These are phyloP conservation scores for Phytopythium montanum DNA, from an alignment of 352 stramenopile genomes.

Conservation along the genomic window DNA sequence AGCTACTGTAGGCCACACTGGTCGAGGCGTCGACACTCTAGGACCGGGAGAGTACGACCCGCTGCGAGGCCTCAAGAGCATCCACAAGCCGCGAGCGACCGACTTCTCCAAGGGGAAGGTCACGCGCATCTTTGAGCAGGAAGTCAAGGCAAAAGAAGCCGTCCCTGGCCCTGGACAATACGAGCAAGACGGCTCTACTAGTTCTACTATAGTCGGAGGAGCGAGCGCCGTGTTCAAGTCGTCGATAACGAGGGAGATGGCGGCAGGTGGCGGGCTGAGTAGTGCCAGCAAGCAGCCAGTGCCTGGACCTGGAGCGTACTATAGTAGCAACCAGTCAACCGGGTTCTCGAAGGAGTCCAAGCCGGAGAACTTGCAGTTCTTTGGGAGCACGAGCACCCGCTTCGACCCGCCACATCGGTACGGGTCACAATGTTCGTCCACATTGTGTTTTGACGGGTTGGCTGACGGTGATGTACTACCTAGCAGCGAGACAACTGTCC, in stretches of 20 bases:
- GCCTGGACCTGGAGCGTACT: conserved; percentile 65
- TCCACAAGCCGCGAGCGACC: conserved; percentile 55
- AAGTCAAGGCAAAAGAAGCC: conserved; percentile 49
- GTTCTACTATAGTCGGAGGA: conserved; percentile 8
- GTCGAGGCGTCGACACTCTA: conserved; percentile 49
- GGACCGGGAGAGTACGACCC: conserved; percentile 75
- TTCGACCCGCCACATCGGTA: conserved; percentile 48
- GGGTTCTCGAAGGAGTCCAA: conserved; percentile 41
- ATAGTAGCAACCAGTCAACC: conserved; percentile 30
- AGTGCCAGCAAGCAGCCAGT: conserved; percentile 31
- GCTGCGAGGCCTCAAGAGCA: conserved; percentile 55
- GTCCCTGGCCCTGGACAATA: conserved; percentile 69
- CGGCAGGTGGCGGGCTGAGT: conserved; percentile 3
- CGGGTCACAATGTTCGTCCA: background rate
- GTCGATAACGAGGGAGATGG: conserved; percentile 47
- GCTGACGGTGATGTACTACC: background rate
- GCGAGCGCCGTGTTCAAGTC: conserved; percentile 78
- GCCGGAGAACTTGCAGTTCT: conserved; percentile 77
- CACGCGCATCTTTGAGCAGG: conserved; percentile 56
- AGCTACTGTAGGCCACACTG: conserved; percentile 44
- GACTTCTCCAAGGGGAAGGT: conserved; percentile 77
- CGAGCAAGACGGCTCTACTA: background rate
- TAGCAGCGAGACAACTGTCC: conserved; percentile 26
- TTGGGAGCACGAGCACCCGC: conserved; percentile 66
- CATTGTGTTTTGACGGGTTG: background rate